phyloP scores from a whole-genome alignment of 257 asterid species.

The Fraxinus cuspidata region DNA sequence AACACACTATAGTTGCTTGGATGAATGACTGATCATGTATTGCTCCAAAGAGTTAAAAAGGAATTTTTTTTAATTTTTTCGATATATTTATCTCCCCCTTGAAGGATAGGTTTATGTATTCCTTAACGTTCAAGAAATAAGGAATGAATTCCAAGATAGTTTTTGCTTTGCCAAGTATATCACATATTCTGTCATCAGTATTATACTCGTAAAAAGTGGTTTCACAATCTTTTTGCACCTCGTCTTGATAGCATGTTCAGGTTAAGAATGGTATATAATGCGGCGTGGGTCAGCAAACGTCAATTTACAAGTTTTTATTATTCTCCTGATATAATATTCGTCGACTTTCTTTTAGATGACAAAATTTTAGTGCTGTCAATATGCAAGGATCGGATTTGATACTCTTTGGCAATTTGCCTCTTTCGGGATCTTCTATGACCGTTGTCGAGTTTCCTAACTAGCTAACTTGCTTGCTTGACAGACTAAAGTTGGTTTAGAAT shows the following conservation, averaged over 20 bases:
- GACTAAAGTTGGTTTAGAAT: not conserved
- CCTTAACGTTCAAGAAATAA: slow-evolving; percentile 10
- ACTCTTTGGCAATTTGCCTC: too few relatives aligned
- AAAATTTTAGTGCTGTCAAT: too few relatives aligned
- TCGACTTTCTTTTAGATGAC: not conserved
- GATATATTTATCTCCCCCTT: not conserved
- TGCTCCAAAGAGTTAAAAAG: slow-evolving; percentile 17
- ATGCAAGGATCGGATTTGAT: too few relatives aligned
- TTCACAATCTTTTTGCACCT: not conserved
- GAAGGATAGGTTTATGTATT: slow-evolving; percentile 20
- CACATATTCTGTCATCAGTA: not conserved
- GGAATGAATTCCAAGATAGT: slow-evolving; percentile 1
- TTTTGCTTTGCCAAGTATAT: not conserved
- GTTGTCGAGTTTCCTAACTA: too few relatives aligned
- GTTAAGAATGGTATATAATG: not conserved
- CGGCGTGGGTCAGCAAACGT: not conserved
- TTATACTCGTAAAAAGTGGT: not conserved
- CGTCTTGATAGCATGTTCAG: too few relatives aligned
- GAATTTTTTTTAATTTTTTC: slow-evolving; percentile 13
- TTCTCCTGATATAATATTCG: too few relatives aligned
- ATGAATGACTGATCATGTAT: slow-evolving; percentile 18
- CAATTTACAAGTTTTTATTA: not conserved
- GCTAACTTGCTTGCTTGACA: too few relatives aligned
- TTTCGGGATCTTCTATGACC: too few relatives aligned
- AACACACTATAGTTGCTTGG: slow-evolving; percentile 23